These are phyloP conservation scores for Chalciporus sphaerocephalus DNA, from an alignment of 768 basidiomycete species.

Conservation along the genomic window DNA sequence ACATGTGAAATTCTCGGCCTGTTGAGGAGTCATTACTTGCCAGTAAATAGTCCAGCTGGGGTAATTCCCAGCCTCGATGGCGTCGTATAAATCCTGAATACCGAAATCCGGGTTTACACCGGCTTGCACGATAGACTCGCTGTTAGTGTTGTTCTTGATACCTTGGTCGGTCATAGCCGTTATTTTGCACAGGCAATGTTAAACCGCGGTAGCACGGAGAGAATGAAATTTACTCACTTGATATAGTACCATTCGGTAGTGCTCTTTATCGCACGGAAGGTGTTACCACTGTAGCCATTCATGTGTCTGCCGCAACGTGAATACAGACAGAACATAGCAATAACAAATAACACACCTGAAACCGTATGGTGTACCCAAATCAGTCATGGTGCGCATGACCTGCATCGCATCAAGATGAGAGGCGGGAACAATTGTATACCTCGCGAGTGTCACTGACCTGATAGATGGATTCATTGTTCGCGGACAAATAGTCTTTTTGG, in stretches of 20 bases:
- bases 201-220: background rate
- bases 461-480: constrained; percentile 45
- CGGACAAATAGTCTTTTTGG: constrained; percentile 41
- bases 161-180: constrained; percentile 31
- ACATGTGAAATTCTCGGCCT: constrained; percentile 47
- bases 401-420: constrained; percentile 9
- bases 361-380: constrained; percentile 55
- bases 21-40: constrained; percentile 47
- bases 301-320: constrained; percentile 30
- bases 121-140: constrained; percentile 33
- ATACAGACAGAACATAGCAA: background rate
- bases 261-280: constrained; percentile 41
- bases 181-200: constrained; percentile 18
- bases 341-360: constrained; percentile 22
- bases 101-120: constrained; percentile 51
- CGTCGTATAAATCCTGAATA: constrained; percentile 49
- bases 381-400: constrained; percentile 49
- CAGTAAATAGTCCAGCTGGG: constrained; percentile 58
- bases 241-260: constrained; percentile 52
- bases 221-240: constrained; percentile 34
- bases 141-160: constrained; percentile 37
- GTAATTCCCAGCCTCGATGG: constrained; percentile 49
- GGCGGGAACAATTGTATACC: background rate
- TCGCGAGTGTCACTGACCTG: constrained; percentile 17
- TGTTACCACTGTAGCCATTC: constrained; percentile 50